A percentile compares a stretch with the other conserved stretches of the same genome.
Conservation (phyloP, 768 basidiomycete species). For the Suillus spraguei region DNA sequence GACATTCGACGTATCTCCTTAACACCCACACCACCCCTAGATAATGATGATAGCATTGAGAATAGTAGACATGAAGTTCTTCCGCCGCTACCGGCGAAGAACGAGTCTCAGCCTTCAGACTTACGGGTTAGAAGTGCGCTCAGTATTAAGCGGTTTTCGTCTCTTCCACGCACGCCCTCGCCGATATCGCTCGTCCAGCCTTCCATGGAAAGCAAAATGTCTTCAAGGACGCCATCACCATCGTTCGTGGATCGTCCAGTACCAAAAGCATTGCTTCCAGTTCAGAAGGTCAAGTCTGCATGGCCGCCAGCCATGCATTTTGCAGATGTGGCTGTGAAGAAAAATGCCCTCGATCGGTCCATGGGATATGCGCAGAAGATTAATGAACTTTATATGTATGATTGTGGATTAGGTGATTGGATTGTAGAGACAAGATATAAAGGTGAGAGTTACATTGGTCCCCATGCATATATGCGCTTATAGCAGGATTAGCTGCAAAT, state of each 20-base stretch:
- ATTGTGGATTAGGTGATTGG: conserved; percentile 84
- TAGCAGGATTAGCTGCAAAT: conserved; percentile 22
- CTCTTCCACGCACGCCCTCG: conserved; percentile 72
- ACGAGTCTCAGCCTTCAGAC: conserved; percentile 25
- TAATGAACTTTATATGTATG: conserved; percentile 74
- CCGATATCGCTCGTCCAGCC: conserved; percentile 41
- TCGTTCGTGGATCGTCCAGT: conserved; percentile 36
- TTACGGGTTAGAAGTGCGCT: conserved; percentile 30
- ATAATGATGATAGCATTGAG: conserved; percentile 25
- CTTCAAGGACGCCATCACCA: conserved; percentile 28
- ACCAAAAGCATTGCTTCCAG: conserved; percentile 21
- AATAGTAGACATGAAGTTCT: conserved; percentile 16
- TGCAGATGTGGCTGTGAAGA: conserved; percentile 59
- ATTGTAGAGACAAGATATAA: conserved; percentile 53
- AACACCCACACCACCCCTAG: conserved; percentile 11
- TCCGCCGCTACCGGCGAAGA: conserved; percentile 34
- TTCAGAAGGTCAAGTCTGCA: conserved; percentile 36
- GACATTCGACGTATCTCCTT: conserved; percentile 34
- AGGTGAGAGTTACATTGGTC: conserved; percentile 41
- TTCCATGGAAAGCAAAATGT: conserved; percentile 25
- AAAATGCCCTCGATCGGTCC: conserved; percentile 67
- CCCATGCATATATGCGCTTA: conserved; percentile 10
- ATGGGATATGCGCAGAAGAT: conserved; percentile 79
- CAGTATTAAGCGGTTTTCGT: conserved; percentile 47
- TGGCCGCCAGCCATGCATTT: conserved; percentile 74